Conservation (phyloP, 257 asterid species). For the Leonotis leonurus region DNA sequence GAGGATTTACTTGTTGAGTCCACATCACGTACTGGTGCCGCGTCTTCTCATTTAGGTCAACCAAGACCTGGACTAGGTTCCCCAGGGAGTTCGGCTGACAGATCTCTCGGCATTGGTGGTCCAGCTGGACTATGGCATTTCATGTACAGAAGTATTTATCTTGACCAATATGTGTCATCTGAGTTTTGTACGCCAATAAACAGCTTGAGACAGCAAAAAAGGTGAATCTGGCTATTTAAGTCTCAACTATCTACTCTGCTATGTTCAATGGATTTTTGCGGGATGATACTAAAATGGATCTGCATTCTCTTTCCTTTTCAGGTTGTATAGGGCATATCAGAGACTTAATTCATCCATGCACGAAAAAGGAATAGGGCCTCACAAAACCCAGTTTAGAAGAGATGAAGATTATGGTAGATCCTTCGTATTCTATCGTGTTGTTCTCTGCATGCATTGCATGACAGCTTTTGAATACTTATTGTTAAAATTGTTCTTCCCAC, state of each 20-base stretch:
- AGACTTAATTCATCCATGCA: conserved; percentile 81
- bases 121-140: conserved; percentile 99
- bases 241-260: no score
- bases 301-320: conserved; percentile 24
- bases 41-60: conserved; percentile 54
- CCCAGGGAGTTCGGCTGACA: conserved; percentile 36
- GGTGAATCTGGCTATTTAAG: conserved; percentile 35
- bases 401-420: conserved; percentile 78
- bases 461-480: no score
- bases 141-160: conserved; percentile 75
- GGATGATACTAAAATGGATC: no score
- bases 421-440: not conserved
- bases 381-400: conserved; percentile 94
- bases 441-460: no score
- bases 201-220: conserved; percentile 71
- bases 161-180: conserved; percentile 86
- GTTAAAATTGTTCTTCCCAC: not conserved
- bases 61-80: conserved; percentile 42
- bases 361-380: conserved; percentile 71
- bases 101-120: conserved; percentile 62
- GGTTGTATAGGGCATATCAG: conserved; percentile 83
- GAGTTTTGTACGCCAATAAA: conserved; percentile 83
- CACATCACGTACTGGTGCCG: conserved; percentile 47
- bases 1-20: conserved; percentile 62
- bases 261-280: not conserved